Conservation (phyloP, 495 filamentous ascomycete genomes). For the Zalerion maritima region DNA sequence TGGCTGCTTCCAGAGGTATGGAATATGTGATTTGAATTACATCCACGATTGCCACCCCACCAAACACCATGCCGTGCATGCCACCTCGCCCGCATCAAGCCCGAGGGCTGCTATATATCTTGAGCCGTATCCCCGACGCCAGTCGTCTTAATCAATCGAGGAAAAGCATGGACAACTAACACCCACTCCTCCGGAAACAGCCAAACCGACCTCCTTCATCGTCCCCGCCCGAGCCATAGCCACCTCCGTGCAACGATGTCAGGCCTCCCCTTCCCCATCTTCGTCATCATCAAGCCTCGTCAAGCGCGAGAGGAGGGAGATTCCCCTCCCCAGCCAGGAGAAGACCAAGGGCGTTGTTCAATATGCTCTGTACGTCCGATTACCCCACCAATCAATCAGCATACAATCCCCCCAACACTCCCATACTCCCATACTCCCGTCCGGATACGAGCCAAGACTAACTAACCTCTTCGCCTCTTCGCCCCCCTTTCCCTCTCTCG, state of each 20-base stretch:
- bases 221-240: slow-evolving; percentile 43
- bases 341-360: slow-evolving; percentile 88
- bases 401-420: too few relatives aligned
- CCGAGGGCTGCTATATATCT: too few relatives aligned
- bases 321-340: slow-evolving; percentile 80
- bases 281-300: slow-evolving; percentile 22
- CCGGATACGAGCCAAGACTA: neutral
- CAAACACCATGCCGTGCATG: slow-evolving; percentile 13
- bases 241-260: slow-evolving; percentile 38
- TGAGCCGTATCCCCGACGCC: too few relatives aligned
- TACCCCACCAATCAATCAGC: too few relatives aligned
- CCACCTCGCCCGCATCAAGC: too few relatives aligned
- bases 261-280: slow-evolving; percentile 26
- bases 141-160: too few relatives aligned
- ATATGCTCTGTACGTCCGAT: slow-evolving; percentile 74
- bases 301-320: slow-evolving; percentile 44
- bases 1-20: too few relatives aligned
- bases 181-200: slow-evolving; percentile 21
- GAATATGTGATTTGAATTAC: too few relatives aligned
- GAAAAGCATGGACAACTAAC: too few relatives aligned
- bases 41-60: slow-evolving; percentile 8
- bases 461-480: neutral
- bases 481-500: slow-evolving; percentile 4
- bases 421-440: too few relatives aligned
- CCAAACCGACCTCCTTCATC: slow-evolving; percentile 44